These are phyloP conservation scores for Discostella stelligera DNA, from an alignment of 352 stramenopile genomes.

Conservation along the genomic window DNA sequence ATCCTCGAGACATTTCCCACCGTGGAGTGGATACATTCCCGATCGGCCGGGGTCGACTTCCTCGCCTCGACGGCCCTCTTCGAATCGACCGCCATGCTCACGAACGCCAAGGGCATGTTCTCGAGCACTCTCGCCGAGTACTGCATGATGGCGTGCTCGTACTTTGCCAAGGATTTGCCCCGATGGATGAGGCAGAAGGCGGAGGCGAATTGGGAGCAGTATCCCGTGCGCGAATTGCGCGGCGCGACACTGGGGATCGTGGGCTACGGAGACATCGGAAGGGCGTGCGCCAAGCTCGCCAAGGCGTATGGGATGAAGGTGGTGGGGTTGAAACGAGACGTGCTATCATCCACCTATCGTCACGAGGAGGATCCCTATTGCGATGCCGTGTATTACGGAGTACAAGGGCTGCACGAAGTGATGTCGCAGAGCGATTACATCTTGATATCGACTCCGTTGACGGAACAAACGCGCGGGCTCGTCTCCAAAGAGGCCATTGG, in stretches of 20 bases:
- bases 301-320: slow-evolving; percentile 85
- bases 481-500: slow-evolving; percentile 68
- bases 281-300: slow-evolving; percentile 73
- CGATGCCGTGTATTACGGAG: slow-evolving; percentile 67
- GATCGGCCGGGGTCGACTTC: slow-evolving; percentile 82
- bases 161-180: slow-evolving; percentile 85
- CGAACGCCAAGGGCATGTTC: slow-evolving; percentile 84
- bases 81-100: slow-evolving; percentile 58
- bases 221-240: slow-evolving; percentile 69
- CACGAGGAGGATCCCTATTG: slow-evolving; percentile 60
- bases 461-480: slow-evolving; percentile 74
- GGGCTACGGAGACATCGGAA: slow-evolving; percentile 85
- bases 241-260: slow-evolving; percentile 68
- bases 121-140: slow-evolving; percentile 84
- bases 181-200: slow-evolving; percentile 77
- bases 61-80: slow-evolving; percentile 63
- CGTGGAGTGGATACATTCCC: slow-evolving; percentile 84
- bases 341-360: slow-evolving; percentile 9
- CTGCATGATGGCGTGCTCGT: slow-evolving; percentile 80
- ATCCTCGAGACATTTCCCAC: slow-evolving; percentile 65
- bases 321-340: slow-evolving; percentile 69
- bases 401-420: slow-evolving; percentile 53
- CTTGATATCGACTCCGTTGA: slow-evolving; percentile 78
- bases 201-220: slow-evolving; percentile 80
- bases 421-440: slow-evolving; percentile 83